A percentile compares a stretch with the other conserved stretches of the same genome.
Evolutionary conservation across 192 early-diverging fungal genomes (phyloP).

Genomic region (Coemansia sp.): DNA sequence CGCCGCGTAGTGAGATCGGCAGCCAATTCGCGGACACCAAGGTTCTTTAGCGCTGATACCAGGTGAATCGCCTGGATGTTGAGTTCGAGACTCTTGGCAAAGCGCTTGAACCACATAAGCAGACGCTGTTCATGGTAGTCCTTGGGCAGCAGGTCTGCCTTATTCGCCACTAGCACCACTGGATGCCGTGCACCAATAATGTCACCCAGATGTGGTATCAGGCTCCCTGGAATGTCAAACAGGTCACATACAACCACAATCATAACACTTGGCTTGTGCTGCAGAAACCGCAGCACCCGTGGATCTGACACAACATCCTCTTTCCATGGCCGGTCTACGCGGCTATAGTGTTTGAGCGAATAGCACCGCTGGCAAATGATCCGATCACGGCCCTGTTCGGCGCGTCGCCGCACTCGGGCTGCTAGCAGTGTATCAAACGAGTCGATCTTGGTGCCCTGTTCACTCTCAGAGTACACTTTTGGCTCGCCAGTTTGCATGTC

Average conservation of each 20-base stretch:
- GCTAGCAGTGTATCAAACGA: slow-evolving; percentile 20
- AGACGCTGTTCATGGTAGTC: slow-evolving; percentile 58
- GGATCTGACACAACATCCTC: slow-evolving; percentile 56
- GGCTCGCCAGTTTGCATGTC: slow-evolving; percentile 8
- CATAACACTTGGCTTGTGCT: slow-evolving; percentile 54
- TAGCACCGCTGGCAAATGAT: slow-evolving; percentile 71
- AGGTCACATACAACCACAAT: slow-evolving; percentile 66
- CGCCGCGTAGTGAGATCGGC: slow-evolving; percentile 47
- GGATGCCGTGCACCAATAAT: slow-evolving; percentile 57
- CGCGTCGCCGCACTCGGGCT: slow-evolving; percentile 31
- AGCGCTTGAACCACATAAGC: slow-evolving; percentile 55
- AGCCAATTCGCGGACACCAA: slow-evolving; percentile 55
- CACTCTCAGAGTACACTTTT: neutral
- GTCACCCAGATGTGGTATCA: slow-evolving; percentile 54
- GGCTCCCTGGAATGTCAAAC: slow-evolving; percentile 66
- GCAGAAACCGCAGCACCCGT: slow-evolving; percentile 58
- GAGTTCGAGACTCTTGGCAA: slow-evolving; percentile 43
- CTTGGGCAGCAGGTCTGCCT: slow-evolving; percentile 66
- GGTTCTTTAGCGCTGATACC: slow-evolving; percentile 63
- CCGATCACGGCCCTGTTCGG: slow-evolving; percentile 47
- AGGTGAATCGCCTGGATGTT: slow-evolving; percentile 55
- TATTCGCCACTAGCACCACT: slow-evolving; percentile 70
- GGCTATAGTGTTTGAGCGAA: slow-evolving; percentile 59
- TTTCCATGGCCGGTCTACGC: slow-evolving; percentile 49
- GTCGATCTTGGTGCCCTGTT: neutral